A percentile compares a stretch with the other conserved stretches of the same genome.
phyloP scores from a whole-genome alignment of 805 yeast species.

The Metschnikowia colocasiae region DNA sequence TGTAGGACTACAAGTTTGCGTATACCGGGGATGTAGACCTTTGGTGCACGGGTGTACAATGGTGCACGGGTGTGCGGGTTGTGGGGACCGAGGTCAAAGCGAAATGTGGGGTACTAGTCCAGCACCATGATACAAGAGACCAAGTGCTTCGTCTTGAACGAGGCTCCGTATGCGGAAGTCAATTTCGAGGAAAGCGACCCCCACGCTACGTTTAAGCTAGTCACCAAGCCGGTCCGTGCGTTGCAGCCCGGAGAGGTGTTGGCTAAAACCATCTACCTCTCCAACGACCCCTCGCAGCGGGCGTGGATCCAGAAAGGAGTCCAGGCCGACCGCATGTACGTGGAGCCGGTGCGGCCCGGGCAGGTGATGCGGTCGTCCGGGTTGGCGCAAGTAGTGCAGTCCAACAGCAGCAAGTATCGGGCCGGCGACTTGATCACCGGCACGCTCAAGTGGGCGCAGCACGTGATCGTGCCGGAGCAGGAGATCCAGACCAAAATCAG shows the following conservation, averaged over 20 bases:
- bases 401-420: constrained; percentile 35
- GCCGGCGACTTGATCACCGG: constrained; percentile 44
- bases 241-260: constrained; percentile 39
- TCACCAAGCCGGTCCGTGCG: constrained; percentile 3
- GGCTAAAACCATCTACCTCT: constrained; percentile 43
- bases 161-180: constrained; percentile 11
- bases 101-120: neutral
- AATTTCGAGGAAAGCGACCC: constrained; percentile 18
- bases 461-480: constrained; percentile 30
- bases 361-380: constrained; percentile 47
- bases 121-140: neutral
- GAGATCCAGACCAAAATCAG: constrained; percentile 24
- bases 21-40: too few species aligned
- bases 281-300: constrained; percentile 62
- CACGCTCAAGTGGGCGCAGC: constrained; percentile 45
- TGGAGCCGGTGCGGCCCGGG: constrained; percentile 25
- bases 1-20: too few species aligned
- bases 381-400: constrained; percentile 45
- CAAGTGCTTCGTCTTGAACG: constrained; percentile 4
- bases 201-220: constrained; percentile 28
- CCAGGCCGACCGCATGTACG: constrained; percentile 6
- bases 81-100: neutral
- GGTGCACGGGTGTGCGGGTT: neutral
- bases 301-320: constrained; percentile 41
- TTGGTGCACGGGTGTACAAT: too few species aligned